phyloP scores from a whole-genome alignment of 163 green algal species.

The Prototheca wickerhamii region DNA sequence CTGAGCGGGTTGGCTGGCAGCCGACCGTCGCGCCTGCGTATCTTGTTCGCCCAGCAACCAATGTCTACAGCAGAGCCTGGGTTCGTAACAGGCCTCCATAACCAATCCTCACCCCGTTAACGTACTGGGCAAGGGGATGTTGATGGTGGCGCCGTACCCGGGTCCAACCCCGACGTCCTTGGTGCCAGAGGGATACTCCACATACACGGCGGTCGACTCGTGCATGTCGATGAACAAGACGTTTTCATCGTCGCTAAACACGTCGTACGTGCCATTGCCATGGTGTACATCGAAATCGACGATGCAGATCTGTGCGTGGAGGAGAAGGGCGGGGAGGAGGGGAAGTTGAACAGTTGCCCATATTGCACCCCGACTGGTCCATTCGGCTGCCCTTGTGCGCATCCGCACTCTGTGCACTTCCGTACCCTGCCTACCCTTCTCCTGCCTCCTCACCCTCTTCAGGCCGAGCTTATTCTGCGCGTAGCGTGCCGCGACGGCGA shows the following conservation, averaged over 20 bases:
- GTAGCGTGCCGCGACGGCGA: slow-evolving; percentile 47
- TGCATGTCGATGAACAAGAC: slow-evolving; percentile 65
- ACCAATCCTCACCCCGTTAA: too few species aligned
- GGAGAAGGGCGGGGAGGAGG: neutral
- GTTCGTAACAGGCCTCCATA: too few species aligned
- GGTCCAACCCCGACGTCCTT: slow-evolving; percentile 28
- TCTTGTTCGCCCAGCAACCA: too few species aligned
- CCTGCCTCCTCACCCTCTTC: slow-evolving; percentile 20
- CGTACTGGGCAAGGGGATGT: slow-evolving; percentile 69
- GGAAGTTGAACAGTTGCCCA: neutral
- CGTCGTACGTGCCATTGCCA: slow-evolving; percentile 57
- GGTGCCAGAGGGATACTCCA: slow-evolving; percentile 22
- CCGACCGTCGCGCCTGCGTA: too few species aligned
- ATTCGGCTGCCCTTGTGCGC: too few species aligned
- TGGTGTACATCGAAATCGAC: slow-evolving; percentile 76
- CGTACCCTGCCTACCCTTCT: too few species aligned
- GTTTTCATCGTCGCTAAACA: slow-evolving; percentile 48
- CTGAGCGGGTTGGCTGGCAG: too few species aligned
- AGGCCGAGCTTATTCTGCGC: slow-evolving; percentile 42
- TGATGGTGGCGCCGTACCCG: slow-evolving; percentile 65
- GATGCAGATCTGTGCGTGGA: slow-evolving; percentile 33
- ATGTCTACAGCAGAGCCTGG: too few species aligned
- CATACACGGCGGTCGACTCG: slow-evolving; percentile 37
- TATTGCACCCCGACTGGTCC: too few species aligned
- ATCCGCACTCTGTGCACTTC: too few species aligned